These are phyloP conservation scores for Phenoliferia sp. DNA, from an alignment of 1,284 basidiomycete genomes.

Conservation along the genomic window DNA sequence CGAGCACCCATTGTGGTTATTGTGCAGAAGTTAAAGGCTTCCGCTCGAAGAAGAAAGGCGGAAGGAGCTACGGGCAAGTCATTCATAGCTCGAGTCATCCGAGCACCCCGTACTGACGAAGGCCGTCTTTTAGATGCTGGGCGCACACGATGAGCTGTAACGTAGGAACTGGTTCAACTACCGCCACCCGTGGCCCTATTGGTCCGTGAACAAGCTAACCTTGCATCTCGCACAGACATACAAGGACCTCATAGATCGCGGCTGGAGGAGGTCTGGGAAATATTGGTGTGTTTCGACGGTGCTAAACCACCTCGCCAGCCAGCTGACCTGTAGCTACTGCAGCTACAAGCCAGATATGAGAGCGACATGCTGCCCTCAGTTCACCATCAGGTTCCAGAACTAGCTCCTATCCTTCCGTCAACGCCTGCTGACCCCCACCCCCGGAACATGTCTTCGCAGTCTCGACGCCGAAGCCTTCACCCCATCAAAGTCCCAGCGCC, in stretches of 20 bases:
- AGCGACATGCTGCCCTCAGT: constrained; percentile 83
- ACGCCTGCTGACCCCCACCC: neutral
- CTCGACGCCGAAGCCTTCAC: constrained; percentile 69
- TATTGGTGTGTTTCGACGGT: no score
- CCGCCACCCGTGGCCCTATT: neutral
- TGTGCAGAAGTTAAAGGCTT: constrained; percentile 18
- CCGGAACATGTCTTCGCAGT: constrained; percentile 45
- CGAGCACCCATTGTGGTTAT: constrained; percentile 22
- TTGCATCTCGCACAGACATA: constrained; percentile 41
- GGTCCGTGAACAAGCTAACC: neutral
- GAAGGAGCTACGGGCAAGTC: constrained; percentile 27
- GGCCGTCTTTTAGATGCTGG: no score
- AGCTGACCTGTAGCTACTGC: no score
- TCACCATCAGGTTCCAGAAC: constrained; percentile 69
- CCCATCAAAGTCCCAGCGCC: constrained; percentile 70
- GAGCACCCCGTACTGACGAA: no score
- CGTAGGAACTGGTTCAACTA: neutral
- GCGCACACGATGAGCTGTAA: constrained; percentile 21
- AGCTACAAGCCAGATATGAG: constrained; percentile 75
- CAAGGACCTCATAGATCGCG: constrained; percentile 66
- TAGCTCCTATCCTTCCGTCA: constrained; percentile 6
- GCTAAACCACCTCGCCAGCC: no score
- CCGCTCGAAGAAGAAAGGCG: constrained; percentile 10
- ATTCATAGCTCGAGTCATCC: neutral
- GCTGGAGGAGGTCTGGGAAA: constrained; percentile 54